Evolutionary conservation across 495 filamentous ascomycete species (phyloP), one percentile per base, ranked within the genome.

Genomic region (Hypoxylon intermedium): DNA sequence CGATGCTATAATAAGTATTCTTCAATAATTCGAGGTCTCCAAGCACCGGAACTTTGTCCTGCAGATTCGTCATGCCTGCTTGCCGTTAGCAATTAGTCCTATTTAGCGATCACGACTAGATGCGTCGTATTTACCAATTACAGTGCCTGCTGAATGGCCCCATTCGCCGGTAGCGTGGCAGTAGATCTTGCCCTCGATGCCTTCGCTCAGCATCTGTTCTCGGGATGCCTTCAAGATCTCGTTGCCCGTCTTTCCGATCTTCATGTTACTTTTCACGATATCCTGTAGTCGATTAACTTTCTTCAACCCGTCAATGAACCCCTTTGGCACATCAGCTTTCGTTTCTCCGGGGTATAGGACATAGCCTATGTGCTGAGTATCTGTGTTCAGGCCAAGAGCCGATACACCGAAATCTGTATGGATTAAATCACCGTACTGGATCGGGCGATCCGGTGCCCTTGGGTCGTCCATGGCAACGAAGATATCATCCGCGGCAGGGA

Each of bases 151-250:
- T 4, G 72, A 74, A 60, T 81, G 78, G 0, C 77, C 78, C 76
- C 76, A 79, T 68, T 81, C 78, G 0, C 78, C 78, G 26, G 77
- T 77, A n/a, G 78, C 73, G 46, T 81, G 77, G 26, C 63, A 74
- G 33, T 81, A 81, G 1, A 81, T 70, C 62, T 67, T 76, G 1
- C 75, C 78, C 34, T 75, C 68, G 19, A 81, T 75, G 5, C 72
- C 74, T 54, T 79, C 78, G 12, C 36, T 60, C 3, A 48, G 44
- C 72, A 79, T 77, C 54, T 79, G 69, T 30, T 61, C 41, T 13
- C 71, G 58, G 0, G 62, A 49, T 0, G 59, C 64, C 37, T 71
- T 71, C 24, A 81, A 56, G 24, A 79, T 78, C 30, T 71, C 68
- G 28, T 79, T 79, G 6, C 77, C 75, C 9, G 67, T 73, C 48